Conservation (phyloP, 495 filamentous ascomycete genomes). For the Symbiotaphrina buchneri region DNA sequence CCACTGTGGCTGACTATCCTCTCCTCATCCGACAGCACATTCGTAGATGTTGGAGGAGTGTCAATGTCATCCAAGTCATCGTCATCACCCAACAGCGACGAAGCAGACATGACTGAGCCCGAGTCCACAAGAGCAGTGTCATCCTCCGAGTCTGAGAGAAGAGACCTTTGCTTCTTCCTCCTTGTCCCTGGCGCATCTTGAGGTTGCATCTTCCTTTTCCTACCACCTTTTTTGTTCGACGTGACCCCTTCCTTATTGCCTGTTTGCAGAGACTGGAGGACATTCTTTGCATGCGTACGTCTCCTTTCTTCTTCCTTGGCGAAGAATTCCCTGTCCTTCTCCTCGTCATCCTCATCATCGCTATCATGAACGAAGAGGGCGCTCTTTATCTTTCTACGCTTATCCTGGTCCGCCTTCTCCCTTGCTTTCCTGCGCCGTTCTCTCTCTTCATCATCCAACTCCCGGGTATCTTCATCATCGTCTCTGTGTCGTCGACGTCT, state of each 20-base stretch:
- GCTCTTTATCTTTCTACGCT: constrained; percentile 15
- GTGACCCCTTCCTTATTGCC: not conserved
- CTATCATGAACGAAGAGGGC: constrained; percentile 8
- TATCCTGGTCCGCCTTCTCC: constrained; percentile 18
- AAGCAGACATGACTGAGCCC: no score
- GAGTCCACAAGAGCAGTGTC: no score
- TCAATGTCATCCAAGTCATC: no score
- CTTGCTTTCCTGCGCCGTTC: constrained; percentile 11
- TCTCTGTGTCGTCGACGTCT: constrained; percentile 17
- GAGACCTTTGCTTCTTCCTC: no score
- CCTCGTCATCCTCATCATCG: constrained; percentile 13
- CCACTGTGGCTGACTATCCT: no score
- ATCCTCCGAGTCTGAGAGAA: no score
- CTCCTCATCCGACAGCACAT: no score
- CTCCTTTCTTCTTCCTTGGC: constrained; percentile 9
- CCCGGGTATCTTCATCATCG: constrained; percentile 22
- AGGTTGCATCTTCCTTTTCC: not conserved
- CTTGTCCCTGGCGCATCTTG: not conserved
- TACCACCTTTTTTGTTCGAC: constrained; percentile 2
- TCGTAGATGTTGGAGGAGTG: no score
- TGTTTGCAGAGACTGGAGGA: constrained; percentile 1
- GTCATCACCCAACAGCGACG: no score
- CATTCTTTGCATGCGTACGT: constrained; percentile 1
- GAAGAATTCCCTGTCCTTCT: constrained; percentile 11
- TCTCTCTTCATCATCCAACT: constrained; percentile 20